phyloP scores from a whole-genome alignment of 345 rosid genomes.

The Citrus hindsii region DNA sequence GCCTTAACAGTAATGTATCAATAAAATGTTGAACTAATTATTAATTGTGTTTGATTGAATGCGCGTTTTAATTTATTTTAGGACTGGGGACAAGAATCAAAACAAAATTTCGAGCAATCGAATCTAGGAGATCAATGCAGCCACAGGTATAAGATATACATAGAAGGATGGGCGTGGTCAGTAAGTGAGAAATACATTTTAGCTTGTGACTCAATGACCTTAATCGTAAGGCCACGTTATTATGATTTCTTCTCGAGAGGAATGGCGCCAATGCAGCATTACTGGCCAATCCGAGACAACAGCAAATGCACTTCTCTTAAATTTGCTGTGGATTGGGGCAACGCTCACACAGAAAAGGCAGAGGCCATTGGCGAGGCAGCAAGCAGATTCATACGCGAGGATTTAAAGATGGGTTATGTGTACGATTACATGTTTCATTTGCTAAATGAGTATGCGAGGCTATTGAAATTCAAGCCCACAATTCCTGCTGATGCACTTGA shows the following conservation, averaged over 20 bases:
- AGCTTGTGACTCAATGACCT: constrained; percentile 65
- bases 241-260: constrained; percentile 64
- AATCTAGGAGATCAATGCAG: constrained; percentile 55
- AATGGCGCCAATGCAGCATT: constrained; percentile 65
- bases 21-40: no score
- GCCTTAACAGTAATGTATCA: no score
- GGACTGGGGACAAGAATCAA: constrained; percentile 48
- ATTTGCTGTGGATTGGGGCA: constrained; percentile 82
- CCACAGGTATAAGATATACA: constrained; percentile 72
- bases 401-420: constrained; percentile 53
- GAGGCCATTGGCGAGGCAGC: constrained; percentile 56
- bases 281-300: constrained; percentile 66
- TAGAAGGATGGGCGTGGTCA: constrained; percentile 82
- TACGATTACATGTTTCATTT: constrained; percentile 79
- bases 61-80: background rate
- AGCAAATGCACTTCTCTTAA: constrained; percentile 55
- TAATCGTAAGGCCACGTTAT: constrained; percentile 43
- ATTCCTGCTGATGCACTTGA: constrained; percentile 47
- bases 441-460: constrained; percentile 56
- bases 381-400: constrained; percentile 45
- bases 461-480: constrained; percentile 59
- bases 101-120: constrained; percentile 45
- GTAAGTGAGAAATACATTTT: constrained; percentile 81
- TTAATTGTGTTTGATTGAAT: no score
- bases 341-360: constrained; percentile 41